Evolutionary conservation across 2,329 filamentous ascomycete genomes (phyloP).

Genomic region (Xylaria sp.): DNA sequence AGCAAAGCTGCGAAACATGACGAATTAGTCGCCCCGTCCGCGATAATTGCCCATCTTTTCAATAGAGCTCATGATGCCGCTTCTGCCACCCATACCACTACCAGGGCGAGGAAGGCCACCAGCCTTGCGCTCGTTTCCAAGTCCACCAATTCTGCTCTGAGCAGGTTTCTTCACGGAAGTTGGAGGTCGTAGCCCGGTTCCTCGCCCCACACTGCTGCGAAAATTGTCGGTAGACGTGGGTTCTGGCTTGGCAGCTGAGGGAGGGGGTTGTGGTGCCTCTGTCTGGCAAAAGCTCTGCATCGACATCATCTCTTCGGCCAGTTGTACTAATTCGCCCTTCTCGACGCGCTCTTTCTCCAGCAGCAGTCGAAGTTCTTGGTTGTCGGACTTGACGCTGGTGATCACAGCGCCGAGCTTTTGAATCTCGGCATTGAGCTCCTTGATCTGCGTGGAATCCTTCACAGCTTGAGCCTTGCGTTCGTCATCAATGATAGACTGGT

Average conservation of each 20-base stretch:
- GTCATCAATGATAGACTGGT: conserved; percentile 59
- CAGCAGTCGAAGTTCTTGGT: conserved; percentile 71
- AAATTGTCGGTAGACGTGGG: conserved; percentile 54
- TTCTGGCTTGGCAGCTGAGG: conserved; percentile 25
- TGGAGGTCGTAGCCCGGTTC: conserved; percentile 71
- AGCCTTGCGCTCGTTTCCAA: conserved; percentile 58
- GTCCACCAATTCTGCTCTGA: conserved; percentile 61
- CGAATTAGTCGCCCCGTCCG: conserved; percentile 51
- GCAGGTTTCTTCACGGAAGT: conserved; percentile 57
- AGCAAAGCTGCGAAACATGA: conserved; percentile 5
- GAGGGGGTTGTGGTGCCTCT: conserved; percentile 40
- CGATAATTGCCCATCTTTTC: conserved; percentile 83
- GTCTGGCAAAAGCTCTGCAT: conserved; percentile 65
- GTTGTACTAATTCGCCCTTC: conserved; percentile 83
- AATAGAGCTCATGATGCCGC: conserved; percentile 85
- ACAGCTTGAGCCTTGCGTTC: conserved; percentile 65
- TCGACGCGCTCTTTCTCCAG: conserved; percentile 81
- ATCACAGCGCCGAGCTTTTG: conserved; percentile 80
- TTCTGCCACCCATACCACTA: conserved; percentile 63
- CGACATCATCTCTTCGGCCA: conserved; percentile 85
- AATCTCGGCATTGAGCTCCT: conserved; percentile 77
- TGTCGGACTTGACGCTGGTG: conserved; percentile 75
- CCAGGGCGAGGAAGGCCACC: conserved; percentile 62
- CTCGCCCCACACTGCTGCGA: conserved; percentile 65
- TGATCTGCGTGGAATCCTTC: conserved; percentile 73